Base-by-base conservation (phyloP, 192 early-diverging fungal genomes). In the Linnemannia exigua region DNA sequence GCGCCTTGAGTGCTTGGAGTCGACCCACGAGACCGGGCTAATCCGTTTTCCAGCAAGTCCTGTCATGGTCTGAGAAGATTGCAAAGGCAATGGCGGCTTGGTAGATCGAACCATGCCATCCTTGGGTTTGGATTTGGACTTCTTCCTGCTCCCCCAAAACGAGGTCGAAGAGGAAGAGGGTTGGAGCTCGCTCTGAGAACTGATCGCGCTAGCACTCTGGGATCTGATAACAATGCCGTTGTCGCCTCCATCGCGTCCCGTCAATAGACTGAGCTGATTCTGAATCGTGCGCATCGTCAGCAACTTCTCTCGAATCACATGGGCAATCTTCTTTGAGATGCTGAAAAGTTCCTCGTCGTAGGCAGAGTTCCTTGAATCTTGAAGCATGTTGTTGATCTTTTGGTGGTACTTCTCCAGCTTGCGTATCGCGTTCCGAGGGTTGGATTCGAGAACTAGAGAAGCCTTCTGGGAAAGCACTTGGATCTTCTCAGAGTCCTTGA, bases 401-500 rank as follows among this genome's bases (percentile, higher is more conserved):
- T 82, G 76, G 25, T 76, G 77, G 48, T 88, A 82, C 36, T 88
- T 88, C 31, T 88, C 80, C 46, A 88, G 37, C 51, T 82, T 88
- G 5, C 78, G 76, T 9, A 78, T 54, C 14, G 87, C 87, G 14
- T 88, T 74, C 17, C 79, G 74, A 33, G 82, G 78, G 67, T 77
- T 79, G 0, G 67, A 74, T 70, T 88, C 87, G 14, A 72, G 67
- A 5, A 80, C 84, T 14, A 77, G 36, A 3, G 54, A 79, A 2
- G 84, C 54, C 75, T 86, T 86, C 58, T 86, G 78, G 17, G 78
- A 61, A 38, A 86, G n/a, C 15, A 38, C 47, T n/a, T 84, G 82
- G 28, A 87, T 78, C 47, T 76, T 72, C 36, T 90, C 88, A 17
- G 89, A 82, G 70, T 90, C 89, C 35, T 87, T 88, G 3, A 90